Base-by-base conservation (phyloP, 176 grass and related monocot genomes). In the Miscanthus lutarioriparius region DNA sequence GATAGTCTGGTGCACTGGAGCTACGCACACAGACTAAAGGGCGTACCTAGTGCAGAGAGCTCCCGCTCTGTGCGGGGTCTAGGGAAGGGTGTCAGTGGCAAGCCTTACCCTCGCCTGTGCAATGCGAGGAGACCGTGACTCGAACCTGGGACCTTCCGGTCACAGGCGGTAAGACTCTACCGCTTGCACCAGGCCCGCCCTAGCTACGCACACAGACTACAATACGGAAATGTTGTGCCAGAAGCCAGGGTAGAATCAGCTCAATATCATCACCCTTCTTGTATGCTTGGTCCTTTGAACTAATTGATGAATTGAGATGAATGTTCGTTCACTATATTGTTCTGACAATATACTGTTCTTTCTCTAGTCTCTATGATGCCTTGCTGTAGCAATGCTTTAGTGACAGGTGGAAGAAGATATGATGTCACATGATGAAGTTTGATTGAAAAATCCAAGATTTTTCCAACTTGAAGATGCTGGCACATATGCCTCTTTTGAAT, bases 251-350 rank as follows among this genome's bases (percentile, higher is more conserved):
- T 78, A 78, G 23, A 59, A 67, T 82, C 3, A 73, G 28, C 26
- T 47, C 38, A 16, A 6, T 72, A 56, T 38, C 77, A 70, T 44
- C 44, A 28, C 27, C 19, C 23, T 86, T 72, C 12, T 65, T 68
- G 45, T 48, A 43, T 66, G 45, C 65, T 48, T 25, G 58, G 15
- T 65, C 36, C 2, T 78, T 16, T 73, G 56, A 73, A 78, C 44
- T 45, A 17, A 40, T 45, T 70, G 40, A n/a, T 65, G 26, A 73
- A 73, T 71, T 73, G 45, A 48, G 47, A 80, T 76, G 79, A 87
- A 76, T 59, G 56, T 27, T 53, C 6, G 14, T 28, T 70, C 35
- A 3, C 25, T 81, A 20, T 74, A 4, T 10, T 74, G 9, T 41
- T 82, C 67, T 74, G 74, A 32, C 22, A 74, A 59, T 51, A 30